These are phyloP conservation scores for Alternaria sp. DNA, from an alignment of 2,329 filamentous ascomycete genomes.

Conservation along the genomic window DNA sequence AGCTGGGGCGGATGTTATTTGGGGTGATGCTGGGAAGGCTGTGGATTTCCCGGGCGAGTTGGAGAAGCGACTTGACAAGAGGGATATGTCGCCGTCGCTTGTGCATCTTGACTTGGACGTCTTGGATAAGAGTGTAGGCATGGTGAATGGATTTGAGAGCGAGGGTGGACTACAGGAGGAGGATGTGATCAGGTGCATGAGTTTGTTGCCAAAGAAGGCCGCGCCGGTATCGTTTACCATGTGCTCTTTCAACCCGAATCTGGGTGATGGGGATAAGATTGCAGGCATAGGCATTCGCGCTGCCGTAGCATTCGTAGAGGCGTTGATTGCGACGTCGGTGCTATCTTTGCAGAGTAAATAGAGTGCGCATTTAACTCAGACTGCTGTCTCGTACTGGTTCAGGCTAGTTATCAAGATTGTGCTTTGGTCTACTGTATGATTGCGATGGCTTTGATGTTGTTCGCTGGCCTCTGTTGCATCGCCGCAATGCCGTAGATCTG, in stretches of 20 bases:
- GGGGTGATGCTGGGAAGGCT: background rate
- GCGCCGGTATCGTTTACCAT: conserved; percentile 13
- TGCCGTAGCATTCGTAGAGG: conserved; percentile 1
- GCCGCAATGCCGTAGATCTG: no score
- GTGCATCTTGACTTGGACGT: background rate
- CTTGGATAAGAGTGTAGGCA: background rate
- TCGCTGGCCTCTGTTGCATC: no score
- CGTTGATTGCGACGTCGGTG: background rate
- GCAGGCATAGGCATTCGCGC: conserved; percentile 14
- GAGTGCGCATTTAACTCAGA: no score
- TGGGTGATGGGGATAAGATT: conserved; percentile 21
- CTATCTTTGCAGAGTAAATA: background rate
- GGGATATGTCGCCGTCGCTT: background rate
- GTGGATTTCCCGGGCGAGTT: background rate
- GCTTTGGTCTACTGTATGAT: no score
- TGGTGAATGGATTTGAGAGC: background rate
- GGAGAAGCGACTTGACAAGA: background rate
- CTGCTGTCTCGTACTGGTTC: no score
- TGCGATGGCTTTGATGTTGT: no score
- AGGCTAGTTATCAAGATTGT: no score
- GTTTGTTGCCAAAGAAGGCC: conserved; percentile 12
- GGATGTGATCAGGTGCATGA: conserved; percentile 15
- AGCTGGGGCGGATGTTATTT: background rate
- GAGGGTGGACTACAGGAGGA: conserved; percentile 21
- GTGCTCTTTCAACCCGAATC: conserved; percentile 20